Evolutionary conservation across 192 early-diverging fungal species (phyloP), one percentile per base, ranked within the genome.

Genomic region (Coemansia reversa): DNA sequence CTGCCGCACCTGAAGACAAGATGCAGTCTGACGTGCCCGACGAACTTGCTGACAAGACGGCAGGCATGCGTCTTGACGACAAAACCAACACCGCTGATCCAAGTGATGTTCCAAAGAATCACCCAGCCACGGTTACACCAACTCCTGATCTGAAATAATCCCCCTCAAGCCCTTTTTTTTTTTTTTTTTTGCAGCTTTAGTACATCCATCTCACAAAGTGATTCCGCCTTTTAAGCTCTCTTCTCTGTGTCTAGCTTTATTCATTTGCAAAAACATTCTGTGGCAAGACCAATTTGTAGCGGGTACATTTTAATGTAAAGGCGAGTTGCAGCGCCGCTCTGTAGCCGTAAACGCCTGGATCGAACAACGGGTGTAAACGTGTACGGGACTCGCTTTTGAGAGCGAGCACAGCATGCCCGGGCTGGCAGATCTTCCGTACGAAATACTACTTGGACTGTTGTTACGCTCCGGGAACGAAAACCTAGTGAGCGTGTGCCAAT

Each of bases 381-480:
- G 39, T 45, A 14, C 14, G 16, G 39, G 39, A 45, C 32, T 23
- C 35, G 62, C 48, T 23, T 32, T 54, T n/a, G 63, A 33, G 27
- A 57, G 54, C 18, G 27, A 22, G 51, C n/a, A 39, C 20, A 22
- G 56, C 27, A 79, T 79, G 76, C 67, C 76, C 8, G 58, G 50
- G 55, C 63, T 79, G 14, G 66, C 67, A n/a, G 76, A 79, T 66
- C 67, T 79, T 23, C 76, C 76, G 11, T 64, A 60, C 55, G 76
- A 79, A 57, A 50, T 79, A 28, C 60, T 79, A 48, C 27, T 63
- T 19, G 18, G 56, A 18, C 55, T 79, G 18, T 52, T 79, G 9
- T 25, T 79, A 28, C 30, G 42, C 22, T 72, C 76, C 1, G 52
- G 66, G 3, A 79, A 79, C 56, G 62, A 61, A 29, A 11, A 29